Evolutionary conservation across 2,329 filamentous ascomycete species (phyloP).

Genomic region (Trichoderma sp.): DNA sequence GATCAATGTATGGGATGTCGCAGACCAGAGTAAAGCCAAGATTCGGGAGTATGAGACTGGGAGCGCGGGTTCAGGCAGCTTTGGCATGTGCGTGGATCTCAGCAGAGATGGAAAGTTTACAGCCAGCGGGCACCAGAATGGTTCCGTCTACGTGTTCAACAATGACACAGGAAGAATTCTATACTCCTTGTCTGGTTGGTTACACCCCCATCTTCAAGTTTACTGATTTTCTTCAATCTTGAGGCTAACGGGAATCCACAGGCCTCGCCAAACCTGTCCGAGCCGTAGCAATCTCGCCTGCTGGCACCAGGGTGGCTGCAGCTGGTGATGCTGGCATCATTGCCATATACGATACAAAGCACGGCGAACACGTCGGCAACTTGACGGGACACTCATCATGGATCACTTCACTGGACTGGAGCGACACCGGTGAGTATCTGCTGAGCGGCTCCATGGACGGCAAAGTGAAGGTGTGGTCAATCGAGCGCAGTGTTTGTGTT

Average conservation of each 20-base stretch:
- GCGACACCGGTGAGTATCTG: constrained; percentile 85
- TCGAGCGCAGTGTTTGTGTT: constrained; percentile 79
- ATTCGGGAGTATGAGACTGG: constrained; percentile 82
- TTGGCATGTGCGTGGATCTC: constrained; percentile 84
- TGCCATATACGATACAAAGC: constrained; percentile 85
- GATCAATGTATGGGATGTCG: constrained; percentile 82
- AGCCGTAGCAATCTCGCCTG: constrained; percentile 83
- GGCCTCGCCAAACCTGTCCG: constrained; percentile 86
- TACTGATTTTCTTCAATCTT: neutral
- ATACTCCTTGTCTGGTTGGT: constrained; percentile 76
- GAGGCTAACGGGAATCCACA: constrained; percentile 33
- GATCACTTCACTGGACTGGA: constrained; percentile 93
- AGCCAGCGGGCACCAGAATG: constrained; percentile 89
- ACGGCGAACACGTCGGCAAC: constrained; percentile 89
- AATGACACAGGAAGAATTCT: constrained; percentile 82
- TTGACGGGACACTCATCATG: constrained; percentile 77
- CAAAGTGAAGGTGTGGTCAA: constrained; percentile 93
- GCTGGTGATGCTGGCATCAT: constrained; percentile 88
- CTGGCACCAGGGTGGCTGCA: constrained; percentile 78
- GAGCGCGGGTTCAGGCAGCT: constrained; percentile 70
- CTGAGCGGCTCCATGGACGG: constrained; percentile 87
- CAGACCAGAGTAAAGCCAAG: constrained; percentile 56
- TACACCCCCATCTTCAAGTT: neutral
- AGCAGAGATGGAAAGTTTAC: constrained; percentile 77
- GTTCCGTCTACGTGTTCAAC: constrained; percentile 90